phyloP scores from a whole-genome alignment of 2,329 filamentous ascomycete genomes.

The Apiospora arundinis region DNA sequence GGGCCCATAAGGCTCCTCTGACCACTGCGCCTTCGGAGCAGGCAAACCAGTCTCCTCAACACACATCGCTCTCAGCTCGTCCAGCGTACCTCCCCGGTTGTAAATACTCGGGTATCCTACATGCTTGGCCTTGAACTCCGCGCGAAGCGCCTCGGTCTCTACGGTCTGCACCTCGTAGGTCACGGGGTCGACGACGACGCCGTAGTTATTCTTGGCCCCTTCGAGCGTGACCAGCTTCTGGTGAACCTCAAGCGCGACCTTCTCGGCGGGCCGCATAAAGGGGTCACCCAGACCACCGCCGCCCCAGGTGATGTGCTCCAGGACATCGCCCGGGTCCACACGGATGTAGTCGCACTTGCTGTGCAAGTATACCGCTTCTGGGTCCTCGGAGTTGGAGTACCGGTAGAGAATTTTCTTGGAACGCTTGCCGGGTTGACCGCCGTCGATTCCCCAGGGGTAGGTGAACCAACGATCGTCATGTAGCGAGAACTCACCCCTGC shows the following conservation, averaged over 20 bases:
- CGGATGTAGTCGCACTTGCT: conserved; percentile 56
- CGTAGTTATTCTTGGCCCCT: conserved; percentile 51
- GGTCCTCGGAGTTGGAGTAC: conserved; percentile 40
- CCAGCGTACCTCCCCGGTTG: conserved; percentile 50
- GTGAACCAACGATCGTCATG: conserved; percentile 57
- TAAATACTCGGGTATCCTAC: conserved; percentile 39
- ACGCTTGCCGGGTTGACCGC: conserved; percentile 50
- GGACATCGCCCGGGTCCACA: conserved; percentile 52
- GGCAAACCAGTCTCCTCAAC: conserved; percentile 50
- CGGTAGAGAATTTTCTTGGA: conserved; percentile 51
- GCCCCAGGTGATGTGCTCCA: conserved; percentile 58
- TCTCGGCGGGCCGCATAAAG: conserved; percentile 47
- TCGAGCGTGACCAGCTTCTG: conserved; percentile 49
- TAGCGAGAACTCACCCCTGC: conserved; percentile 51
- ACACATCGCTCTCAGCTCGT: conserved; percentile 43
- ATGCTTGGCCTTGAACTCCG: conserved; percentile 38
- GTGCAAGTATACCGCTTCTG: conserved; percentile 44
- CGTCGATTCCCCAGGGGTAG: conserved; percentile 55
- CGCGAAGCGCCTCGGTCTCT: conserved; percentile 44
- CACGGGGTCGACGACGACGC: conserved; percentile 47
- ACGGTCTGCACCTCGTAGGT: conserved; percentile 44
- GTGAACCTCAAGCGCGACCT: conserved; percentile 53
- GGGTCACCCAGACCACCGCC: conserved; percentile 55
- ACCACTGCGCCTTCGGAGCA: conserved; percentile 51
- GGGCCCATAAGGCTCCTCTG: conserved; percentile 50